Evolutionary conservation across 768 basidiomycete species (phyloP).

Genomic region (Heimioporus sp.): DNA sequence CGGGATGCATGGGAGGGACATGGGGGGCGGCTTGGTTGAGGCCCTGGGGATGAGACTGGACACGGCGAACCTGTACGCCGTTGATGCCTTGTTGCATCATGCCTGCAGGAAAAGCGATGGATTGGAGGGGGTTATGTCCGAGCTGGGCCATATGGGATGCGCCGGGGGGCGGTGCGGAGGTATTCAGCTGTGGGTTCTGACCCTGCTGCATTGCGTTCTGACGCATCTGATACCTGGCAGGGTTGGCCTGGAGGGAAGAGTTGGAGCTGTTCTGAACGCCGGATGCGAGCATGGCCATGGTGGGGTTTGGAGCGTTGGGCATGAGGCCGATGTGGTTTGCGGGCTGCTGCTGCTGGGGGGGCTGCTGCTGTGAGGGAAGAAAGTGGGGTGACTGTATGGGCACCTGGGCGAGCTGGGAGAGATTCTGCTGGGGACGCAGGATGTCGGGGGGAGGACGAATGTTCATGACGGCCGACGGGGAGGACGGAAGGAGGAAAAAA

Average conservation of each 20-base stretch:
- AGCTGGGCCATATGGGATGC: slow-evolving; percentile 30
- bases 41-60: slow-evolving; percentile 55
- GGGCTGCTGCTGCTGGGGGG: slow-evolving; percentile 33
- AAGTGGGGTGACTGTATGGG: slow-evolving; percentile 38
- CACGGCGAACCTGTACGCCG: slow-evolving; percentile 46
- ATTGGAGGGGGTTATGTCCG: slow-evolving; percentile 38
- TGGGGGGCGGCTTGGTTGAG: slow-evolving; percentile 39
- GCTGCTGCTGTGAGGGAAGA: slow-evolving; percentile 37
- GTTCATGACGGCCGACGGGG: slow-evolving; percentile 41
- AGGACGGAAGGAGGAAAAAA: slow-evolving; percentile 1
- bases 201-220: slow-evolving; percentile 38
- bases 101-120: slow-evolving; percentile 41
- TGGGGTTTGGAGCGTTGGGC: slow-evolving; percentile 32
- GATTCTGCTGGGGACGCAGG: slow-evolving; percentile 42
- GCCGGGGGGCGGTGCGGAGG: slow-evolving; percentile 26
- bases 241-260: slow-evolving; percentile 21
- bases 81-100: slow-evolving; percentile 41
- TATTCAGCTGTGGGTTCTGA: slow-evolving; percentile 35
- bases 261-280: slow-evolving; percentile 25
- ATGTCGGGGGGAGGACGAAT: slow-evolving; percentile 42
- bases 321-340: slow-evolving; percentile 37
- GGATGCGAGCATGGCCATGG: slow-evolving; percentile 39
- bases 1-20: slow-evolving; percentile 34
- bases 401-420: slow-evolving; percentile 38
- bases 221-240: slow-evolving; percentile 32